phyloP scores from a whole-genome alignment of 1,284 basidiomycete genomes.

The Sphagnurus paluster region DNA sequence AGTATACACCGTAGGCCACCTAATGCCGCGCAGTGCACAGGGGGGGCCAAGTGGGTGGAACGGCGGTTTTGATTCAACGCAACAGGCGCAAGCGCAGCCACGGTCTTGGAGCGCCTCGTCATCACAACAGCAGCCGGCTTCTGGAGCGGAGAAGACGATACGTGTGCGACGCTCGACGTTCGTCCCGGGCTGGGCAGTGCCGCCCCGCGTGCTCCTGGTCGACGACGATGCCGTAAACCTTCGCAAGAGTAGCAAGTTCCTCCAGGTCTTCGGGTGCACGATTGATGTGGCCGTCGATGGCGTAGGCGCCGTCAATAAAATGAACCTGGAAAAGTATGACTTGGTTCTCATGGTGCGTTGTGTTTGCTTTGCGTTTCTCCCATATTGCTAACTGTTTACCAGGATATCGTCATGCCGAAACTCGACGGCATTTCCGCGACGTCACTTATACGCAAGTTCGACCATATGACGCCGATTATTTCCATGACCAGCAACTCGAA shows the following conservation, averaged over 20 bases:
- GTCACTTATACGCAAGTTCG: conserved; percentile 91
- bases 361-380: neutral
- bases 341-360: conserved; percentile 86
- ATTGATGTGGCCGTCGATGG: conserved; percentile 96
- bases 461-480: conserved; percentile 93
- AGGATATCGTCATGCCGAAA: conserved; percentile 96
- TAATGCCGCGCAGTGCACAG: conserved; percentile 57
- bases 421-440: conserved; percentile 90
- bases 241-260: conserved; percentile 88
- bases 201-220: conserved; percentile 86
- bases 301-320: conserved; percentile 92
- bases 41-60: conserved; percentile 43
- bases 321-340: conserved; percentile 95
- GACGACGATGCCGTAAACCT: conserved; percentile 95
- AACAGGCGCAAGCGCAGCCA: too few species aligned
- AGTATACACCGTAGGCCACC: conserved; percentile 81
- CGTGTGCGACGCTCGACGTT: conserved; percentile 75
- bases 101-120: too few species aligned
- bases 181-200: conserved; percentile 87
- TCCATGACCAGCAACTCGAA: conserved; percentile 96
- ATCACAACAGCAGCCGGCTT: conserved; percentile 36
- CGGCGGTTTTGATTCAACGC: conserved; percentile 25
- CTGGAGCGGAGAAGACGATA: too few species aligned
- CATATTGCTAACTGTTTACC: neutral
- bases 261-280: conserved; percentile 94